A percentile compares a stretch with the other conserved stretches of the same genome.
These are phyloP conservation scores for Alternaria ventricosa DNA, from an alignment of 2,329 filamentous ascomycete genomes.

Conservation along the genomic window DNA sequence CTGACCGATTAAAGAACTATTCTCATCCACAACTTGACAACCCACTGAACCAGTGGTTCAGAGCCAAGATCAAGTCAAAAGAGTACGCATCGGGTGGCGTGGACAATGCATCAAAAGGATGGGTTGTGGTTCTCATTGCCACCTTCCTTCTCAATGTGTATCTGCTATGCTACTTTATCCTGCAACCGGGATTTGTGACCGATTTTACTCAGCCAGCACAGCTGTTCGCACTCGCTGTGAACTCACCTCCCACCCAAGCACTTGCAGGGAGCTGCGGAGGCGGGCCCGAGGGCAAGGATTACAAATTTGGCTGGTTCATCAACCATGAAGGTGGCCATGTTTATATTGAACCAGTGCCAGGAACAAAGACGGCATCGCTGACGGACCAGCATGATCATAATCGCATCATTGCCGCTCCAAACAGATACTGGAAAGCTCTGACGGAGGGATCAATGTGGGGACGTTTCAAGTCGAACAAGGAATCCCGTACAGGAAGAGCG, in stretches of 20 bases:
- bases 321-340: not conserved
- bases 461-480: too few relatives aligned
- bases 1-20: not conserved
- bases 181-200: not conserved
- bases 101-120: conserved; percentile 66
- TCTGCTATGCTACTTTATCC: not conserved
- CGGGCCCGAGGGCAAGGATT: not conserved
- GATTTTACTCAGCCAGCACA: not conserved
- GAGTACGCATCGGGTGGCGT: conserved; percentile 73
- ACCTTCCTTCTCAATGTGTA: conserved; percentile 68
- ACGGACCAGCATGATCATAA: not conserved
- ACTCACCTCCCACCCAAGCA: not conserved
- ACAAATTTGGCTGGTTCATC: not conserved
- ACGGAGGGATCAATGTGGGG: too few relatives aligned
- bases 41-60: conserved; percentile 63
- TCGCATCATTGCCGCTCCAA: not conserved
- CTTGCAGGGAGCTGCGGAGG: not conserved
- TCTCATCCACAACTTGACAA: not conserved
- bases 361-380: not conserved
- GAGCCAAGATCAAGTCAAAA: conserved; percentile 67
- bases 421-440: too few relatives aligned
- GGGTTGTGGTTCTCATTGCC: conserved; percentile 69
- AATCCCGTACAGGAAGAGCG: too few relatives aligned
- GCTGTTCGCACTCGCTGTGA: not conserved
- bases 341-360: not conserved